Percentiles rank a stretch among this genome's conserved stretches.
Evolutionary conservation across 2,329 filamentous ascomycete species (phyloP).

Genomic region (Venturia effusa): DNA sequence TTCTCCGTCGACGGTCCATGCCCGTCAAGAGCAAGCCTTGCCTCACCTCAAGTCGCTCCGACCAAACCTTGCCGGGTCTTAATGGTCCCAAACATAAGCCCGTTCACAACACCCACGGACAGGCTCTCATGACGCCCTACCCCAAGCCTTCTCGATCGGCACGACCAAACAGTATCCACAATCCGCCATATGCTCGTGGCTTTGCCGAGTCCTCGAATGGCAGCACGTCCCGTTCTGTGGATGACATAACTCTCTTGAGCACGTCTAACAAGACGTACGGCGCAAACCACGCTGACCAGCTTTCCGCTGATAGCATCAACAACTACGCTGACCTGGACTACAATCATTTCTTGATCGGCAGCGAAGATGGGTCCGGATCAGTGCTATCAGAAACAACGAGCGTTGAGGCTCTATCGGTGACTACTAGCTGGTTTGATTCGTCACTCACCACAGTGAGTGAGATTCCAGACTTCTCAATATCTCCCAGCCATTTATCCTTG

Average conservation of each 20-base stretch:
- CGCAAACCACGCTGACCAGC: neutral
- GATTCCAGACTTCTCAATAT: conserved; percentile 19
- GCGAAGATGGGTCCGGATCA: neutral
- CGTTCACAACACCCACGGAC: conserved; percentile 49
- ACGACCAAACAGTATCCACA: conserved; percentile 1
- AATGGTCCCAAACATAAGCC: conserved; percentile 48
- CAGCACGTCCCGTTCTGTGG: conserved; percentile 5
- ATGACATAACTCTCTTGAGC: conserved; percentile 6
- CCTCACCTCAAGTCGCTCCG: conserved; percentile 46
- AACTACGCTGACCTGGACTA: neutral
- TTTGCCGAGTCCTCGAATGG: neutral
- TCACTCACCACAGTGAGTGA: conserved; percentile 12
- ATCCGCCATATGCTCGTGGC: neutral
- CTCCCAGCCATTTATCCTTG: conserved; percentile 21
- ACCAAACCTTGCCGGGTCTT: conserved; percentile 50
- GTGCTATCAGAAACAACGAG: conserved; percentile 2
- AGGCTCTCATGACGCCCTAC: conserved; percentile 52
- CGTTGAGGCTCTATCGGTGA: conserved; percentile 2
- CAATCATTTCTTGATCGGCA: neutral
- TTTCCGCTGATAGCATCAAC: neutral
- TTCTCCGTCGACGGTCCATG: conserved; percentile 32
- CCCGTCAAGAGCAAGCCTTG: conserved; percentile 43
- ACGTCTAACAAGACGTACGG: conserved; percentile 8
- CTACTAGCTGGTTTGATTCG: conserved; percentile 5
- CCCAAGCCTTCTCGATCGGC: conserved; percentile 41